These are phyloP conservation scores for Hortiboletus flavorubellus DNA, from an alignment of 768 basidiomycete genomes.

Conservation along the genomic window DNA sequence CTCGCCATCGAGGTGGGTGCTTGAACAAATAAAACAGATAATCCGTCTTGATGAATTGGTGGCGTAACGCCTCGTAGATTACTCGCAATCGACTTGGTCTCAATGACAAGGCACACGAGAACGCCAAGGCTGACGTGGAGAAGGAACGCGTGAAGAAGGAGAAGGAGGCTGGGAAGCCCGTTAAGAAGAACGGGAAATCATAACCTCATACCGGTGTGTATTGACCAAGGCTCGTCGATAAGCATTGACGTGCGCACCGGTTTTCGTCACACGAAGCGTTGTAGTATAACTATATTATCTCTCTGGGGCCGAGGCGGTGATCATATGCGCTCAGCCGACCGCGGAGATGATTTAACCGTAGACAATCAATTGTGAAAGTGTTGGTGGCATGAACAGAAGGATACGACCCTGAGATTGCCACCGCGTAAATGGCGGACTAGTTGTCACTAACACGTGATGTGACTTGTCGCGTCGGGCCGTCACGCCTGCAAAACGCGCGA, in stretches of 20 bases:
- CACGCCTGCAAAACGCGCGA: constrained; percentile 6
- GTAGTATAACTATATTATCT: constrained; percentile 1
- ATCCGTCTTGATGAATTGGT: constrained; percentile 1
- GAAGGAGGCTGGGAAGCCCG: constrained; percentile 46
- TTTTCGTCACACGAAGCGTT: not conserved
- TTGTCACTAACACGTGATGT: constrained; percentile 28
- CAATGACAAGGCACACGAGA: constrained; percentile 82
- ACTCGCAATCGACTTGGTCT: constrained; percentile 87
- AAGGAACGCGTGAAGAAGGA: constrained; percentile 57
- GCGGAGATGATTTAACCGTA: constrained; percentile 16
- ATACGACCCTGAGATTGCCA: constrained; percentile 2
- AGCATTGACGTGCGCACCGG: not conserved
- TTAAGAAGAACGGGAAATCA: constrained; percentile 35
- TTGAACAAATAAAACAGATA: not conserved
- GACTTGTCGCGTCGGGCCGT: constrained; percentile 23
- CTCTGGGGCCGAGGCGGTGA: not conserved
- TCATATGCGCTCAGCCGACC: not conserved
- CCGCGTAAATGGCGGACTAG: not conserved
- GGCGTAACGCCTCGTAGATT: constrained; percentile 50
- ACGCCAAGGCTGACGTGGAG: constrained; percentile 66
- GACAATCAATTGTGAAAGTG: constrained; percentile 9
- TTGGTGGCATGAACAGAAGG: not conserved
- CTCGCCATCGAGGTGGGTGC: constrained; percentile 79
- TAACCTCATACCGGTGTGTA: constrained; percentile 13
- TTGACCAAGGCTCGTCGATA: not conserved